Percentiles rank a stretch among this genome's conserved stretches.
Evolutionary conservation across 2,329 filamentous ascomycete species (phyloP).

Genomic region (Ophiosphaerella korrae): DNA sequence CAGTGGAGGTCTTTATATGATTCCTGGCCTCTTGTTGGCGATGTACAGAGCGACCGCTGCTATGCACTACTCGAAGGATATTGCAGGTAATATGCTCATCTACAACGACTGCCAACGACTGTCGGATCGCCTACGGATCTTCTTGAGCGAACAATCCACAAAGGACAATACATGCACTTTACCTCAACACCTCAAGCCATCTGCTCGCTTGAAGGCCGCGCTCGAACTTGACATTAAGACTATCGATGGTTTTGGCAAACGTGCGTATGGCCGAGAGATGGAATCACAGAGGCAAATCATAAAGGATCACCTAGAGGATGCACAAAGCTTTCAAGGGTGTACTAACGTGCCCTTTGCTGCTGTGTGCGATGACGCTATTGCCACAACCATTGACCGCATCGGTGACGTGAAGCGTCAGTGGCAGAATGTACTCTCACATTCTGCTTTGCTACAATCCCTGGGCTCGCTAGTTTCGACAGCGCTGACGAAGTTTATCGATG

Average conservation of each 20-base stretch:
- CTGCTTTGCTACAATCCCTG: constrained; percentile 65
- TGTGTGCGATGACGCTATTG: constrained; percentile 65
- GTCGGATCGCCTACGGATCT: constrained; percentile 57
- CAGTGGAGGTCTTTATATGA: constrained; percentile 69
- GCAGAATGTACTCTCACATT: constrained; percentile 63
- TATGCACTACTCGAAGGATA: constrained; percentile 70
- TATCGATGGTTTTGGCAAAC: constrained; percentile 64
- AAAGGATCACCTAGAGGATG: constrained; percentile 65
- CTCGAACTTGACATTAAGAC: constrained; percentile 61
- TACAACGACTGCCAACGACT: constrained; percentile 69
- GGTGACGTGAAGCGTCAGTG: constrained; percentile 62
- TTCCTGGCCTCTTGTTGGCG: constrained; percentile 75
- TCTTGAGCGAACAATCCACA: constrained; percentile 53
- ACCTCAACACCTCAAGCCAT: constrained; percentile 37
- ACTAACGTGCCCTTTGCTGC: constrained; percentile 63
- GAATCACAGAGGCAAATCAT: constrained; percentile 67
- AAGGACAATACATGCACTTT: constrained; percentile 38
- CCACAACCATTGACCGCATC: constrained; percentile 63
- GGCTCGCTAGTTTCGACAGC: constrained; percentile 64
- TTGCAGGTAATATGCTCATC: constrained; percentile 65
- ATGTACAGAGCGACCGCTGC: constrained; percentile 79
- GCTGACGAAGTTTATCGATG: constrained; percentile 64
- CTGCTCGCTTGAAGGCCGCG: constrained; percentile 51
- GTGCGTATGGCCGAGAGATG: constrained; percentile 68
- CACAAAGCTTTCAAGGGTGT: constrained; percentile 65